Base-by-base conservation (phyloP, 352 stramenopile genomes). In the Globisporangium parvum region DNA sequence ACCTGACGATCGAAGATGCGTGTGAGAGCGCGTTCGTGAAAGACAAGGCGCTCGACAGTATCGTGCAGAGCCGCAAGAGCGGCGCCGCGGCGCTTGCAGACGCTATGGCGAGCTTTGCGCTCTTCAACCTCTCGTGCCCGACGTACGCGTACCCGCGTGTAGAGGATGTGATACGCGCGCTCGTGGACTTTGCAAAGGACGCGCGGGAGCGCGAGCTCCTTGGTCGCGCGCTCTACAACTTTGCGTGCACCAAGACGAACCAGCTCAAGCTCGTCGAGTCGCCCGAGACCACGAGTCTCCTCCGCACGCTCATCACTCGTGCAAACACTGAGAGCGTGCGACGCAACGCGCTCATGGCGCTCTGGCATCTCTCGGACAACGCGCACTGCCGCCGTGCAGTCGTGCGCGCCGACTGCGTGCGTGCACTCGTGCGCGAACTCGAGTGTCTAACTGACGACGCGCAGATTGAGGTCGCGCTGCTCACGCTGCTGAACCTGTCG, bases 1-100 rank as follows among this genome's bases (percentile, higher is more conserved):
- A 91, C 42, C 52, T 88, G 18, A 91, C 78, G 33, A 88, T 91
- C 28, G 78, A 91, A 40, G 80, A 91, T 47, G 70, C 73, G 15
- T 74, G 70, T 37, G 80, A 91, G 60, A 72, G 65, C 46, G 60
- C 67, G 0, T 85, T 88, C 55, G 75, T 91, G 49, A 86, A 87
- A 57, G 80, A 91, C 21, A 91, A 88, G 53, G 76, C 62, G 12
- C 76, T 91, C 42, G 78, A 87, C 18, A 76, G 66, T 24, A 66
- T 88, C 2, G 46, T 87, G 5, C 79, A 75, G 54, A 75, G 85
- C 47, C 62, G 77, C 51, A 75, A 75, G 45, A 57, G 55, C 3
- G 75, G 57, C 3, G 75, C 57, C 6, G 12, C 31, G 12, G 55
- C 63, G 0, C 40, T 73, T 9, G 66, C 65, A 3, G 80, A 85